A percentile compares a stretch with the other conserved stretches of the same genome.
Conservation (phyloP, 1,284 basidiomycete genomes). For the Baeospora myosura region DNA sequence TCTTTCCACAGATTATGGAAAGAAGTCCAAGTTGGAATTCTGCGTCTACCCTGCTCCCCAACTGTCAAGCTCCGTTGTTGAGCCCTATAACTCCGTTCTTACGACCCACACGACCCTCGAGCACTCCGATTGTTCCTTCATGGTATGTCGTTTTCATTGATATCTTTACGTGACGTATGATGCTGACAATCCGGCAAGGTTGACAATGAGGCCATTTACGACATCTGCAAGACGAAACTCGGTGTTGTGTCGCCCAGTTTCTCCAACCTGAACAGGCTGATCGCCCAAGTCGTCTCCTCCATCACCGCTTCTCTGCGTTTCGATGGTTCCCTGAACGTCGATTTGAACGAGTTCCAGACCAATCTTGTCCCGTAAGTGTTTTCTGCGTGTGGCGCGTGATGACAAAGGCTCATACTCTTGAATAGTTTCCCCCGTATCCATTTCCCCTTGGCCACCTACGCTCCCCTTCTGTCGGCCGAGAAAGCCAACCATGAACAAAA, state of each 20-base stretch:
- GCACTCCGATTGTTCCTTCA: constrained; percentile 99
- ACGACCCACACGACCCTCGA: constrained; percentile 99
- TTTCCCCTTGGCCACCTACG: constrained; percentile 95
- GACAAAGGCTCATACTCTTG: constrained; percentile 9
- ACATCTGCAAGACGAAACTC: constrained; percentile 97
- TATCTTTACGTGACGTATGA: constrained; percentile 1
- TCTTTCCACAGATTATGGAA: constrained; percentile 96
- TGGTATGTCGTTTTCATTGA: constrained; percentile 44
- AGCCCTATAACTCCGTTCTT: constrained; percentile 98
- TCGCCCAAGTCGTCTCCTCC: constrained; percentile 97
- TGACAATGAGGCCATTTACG: constrained; percentile 97
- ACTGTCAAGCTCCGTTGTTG: constrained; percentile 93
- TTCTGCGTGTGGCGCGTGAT: constrained; percentile 6
- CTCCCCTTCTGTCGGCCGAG: constrained; percentile 86
- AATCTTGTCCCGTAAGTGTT: constrained; percentile 85
- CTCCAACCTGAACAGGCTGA: constrained; percentile 93
- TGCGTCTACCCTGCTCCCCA: constrained; percentile 95
- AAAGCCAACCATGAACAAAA: constrained; percentile 95
- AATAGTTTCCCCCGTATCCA: constrained; percentile 91
- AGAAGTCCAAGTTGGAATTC: constrained; percentile 99
- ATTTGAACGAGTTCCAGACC: constrained; percentile 98
- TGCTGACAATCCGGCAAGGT: constrained; percentile 41
- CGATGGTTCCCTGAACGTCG: constrained; percentile 96
- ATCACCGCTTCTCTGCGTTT: constrained; percentile 97
- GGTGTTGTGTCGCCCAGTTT: constrained; percentile 85